phyloP scores from a whole-genome alignment of 2,329 filamentous ascomycete genomes.

The Penicillium thymicola region DNA sequence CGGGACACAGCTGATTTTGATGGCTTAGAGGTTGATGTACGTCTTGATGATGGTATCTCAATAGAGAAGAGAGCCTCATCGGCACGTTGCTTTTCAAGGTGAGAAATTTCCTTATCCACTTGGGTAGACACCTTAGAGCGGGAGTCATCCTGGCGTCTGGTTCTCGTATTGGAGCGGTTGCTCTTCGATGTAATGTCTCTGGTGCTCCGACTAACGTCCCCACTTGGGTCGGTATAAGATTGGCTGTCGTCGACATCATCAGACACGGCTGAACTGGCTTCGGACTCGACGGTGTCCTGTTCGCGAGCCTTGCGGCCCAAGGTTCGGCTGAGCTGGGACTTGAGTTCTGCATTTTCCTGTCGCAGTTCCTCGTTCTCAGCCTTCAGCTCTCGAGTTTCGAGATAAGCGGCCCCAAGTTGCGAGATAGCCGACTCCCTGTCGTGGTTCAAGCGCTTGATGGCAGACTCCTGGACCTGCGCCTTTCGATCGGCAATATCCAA shows the following conservation, averaged over 20 bases:
- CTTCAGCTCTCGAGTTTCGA: slow-evolving; percentile 48
- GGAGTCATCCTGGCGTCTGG: slow-evolving; percentile 28
- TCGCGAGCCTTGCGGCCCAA: slow-evolving; percentile 25
- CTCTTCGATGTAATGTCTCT: slow-evolving; percentile 31
- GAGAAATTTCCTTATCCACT: slow-evolving; percentile 36
- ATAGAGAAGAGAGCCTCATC: slow-evolving; percentile 40
- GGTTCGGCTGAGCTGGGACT: slow-evolving; percentile 32
- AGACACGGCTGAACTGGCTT: slow-evolving; percentile 24
- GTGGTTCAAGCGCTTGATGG: slow-evolving; percentile 52
- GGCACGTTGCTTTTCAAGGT: slow-evolving; percentile 37
- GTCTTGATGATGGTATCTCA: slow-evolving; percentile 27
- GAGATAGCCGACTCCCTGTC: slow-evolving; percentile 58
- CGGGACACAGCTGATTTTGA: slow-evolving; percentile 18
- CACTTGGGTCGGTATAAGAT: slow-evolving; percentile 30
- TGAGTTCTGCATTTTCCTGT: slow-evolving; percentile 41
- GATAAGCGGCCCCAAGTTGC: slow-evolving; percentile 56
- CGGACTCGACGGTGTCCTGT: slow-evolving; percentile 27
- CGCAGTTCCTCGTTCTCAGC: slow-evolving; percentile 38
- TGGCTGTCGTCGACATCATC: slow-evolving; percentile 32
- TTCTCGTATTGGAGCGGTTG: slow-evolving; percentile 26
- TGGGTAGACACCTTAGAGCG: slow-evolving; percentile 32
- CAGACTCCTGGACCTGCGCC: slow-evolving; percentile 51
- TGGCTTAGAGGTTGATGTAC: slow-evolving; percentile 20
- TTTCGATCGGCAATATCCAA: slow-evolving; percentile 56
- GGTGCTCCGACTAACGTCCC: slow-evolving; percentile 28